phyloP scores from a whole-genome alignment of 78 protist species.

The Diacronema lutheri region DNA sequence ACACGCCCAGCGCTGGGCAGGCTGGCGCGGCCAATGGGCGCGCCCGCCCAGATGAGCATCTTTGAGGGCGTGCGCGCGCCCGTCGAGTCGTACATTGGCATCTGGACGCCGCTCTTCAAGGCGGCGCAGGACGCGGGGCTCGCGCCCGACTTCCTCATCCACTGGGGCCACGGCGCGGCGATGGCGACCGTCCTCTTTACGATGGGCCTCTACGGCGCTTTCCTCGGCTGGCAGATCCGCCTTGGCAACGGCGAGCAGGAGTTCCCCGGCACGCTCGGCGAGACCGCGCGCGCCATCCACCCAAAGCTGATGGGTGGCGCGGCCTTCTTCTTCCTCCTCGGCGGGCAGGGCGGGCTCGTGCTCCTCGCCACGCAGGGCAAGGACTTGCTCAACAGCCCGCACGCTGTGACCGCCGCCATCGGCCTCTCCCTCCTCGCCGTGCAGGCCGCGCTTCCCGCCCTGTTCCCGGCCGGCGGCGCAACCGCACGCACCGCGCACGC shows the following conservation, averaged over 20 bases:
- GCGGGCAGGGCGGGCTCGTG: background rate
- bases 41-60: background rate
- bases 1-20: too few species aligned
- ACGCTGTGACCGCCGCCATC: background rate
- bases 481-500: background rate
- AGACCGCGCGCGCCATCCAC: background rate
- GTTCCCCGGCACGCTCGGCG: background rate
- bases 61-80: background rate
- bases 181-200: background rate
- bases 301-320: background rate
- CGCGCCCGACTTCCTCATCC: background rate
- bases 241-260: background rate
- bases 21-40: too few species aligned
- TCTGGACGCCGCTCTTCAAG: background rate
- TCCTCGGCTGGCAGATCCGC: background rate
- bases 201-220: background rate
- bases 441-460: background rate
- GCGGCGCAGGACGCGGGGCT: too few species aligned
- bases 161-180: constrained; percentile 11
- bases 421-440: background rate
- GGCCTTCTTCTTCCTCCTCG: background rate
- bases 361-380: background rate
- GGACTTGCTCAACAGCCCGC: background rate
- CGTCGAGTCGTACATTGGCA: background rate
- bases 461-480: background rate